Evolutionary conservation across 176 grass and related monocot genomes (phyloP), one percentile per base, ranked within the genome.

Genomic region (Phyllostachys edulis): DNA sequence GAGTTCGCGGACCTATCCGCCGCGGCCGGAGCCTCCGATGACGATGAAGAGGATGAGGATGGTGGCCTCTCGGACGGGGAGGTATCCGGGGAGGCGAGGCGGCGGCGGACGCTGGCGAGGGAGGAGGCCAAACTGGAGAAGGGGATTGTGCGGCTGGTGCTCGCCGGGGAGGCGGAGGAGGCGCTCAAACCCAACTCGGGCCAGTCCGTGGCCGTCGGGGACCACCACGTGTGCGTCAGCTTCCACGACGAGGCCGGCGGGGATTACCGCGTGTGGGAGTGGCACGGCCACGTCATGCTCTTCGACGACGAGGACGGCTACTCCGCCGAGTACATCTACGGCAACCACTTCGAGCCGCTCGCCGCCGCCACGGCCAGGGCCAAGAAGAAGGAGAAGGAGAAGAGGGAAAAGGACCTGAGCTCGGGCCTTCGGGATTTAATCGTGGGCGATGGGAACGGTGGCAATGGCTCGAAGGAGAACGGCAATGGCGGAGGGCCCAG

Each of bases 221-320:
- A 99, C 74, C 93, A 99, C 88, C 87, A 92, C 65, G 76, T 99
- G 9, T 99, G 96, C 71, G 78, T 95, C 34, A 87, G 91, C 0
- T 93, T 92, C 88, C 91, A 99, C 50, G 96, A 95, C 73, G 96
- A 99, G 20, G 10, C 84, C 34, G 88, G 89, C 11, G 87, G 93
- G 14, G 91, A 94, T 75, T 99, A 99, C 82, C 89, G 97, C 21
- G 88, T 99, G 9, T 99, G 97, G 97, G 93, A 99, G 88, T 99
- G 97, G 97, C 97, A 99, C 46, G 97, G 97, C 51, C 93, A 99
- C 70, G 85, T 99, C 71, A 99, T 96, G 97, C 75, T 99, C 50
- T 99, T 96, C 51, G 97, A 96, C 78, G 91, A 99, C 77, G 91
- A 92, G 54, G 88, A 96, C 27, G 93, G 97, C 13, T 99, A 99